phyloP scores from a whole-genome alignment of 768 basidiomycete genomes.

The Boletus edulis region DNA sequence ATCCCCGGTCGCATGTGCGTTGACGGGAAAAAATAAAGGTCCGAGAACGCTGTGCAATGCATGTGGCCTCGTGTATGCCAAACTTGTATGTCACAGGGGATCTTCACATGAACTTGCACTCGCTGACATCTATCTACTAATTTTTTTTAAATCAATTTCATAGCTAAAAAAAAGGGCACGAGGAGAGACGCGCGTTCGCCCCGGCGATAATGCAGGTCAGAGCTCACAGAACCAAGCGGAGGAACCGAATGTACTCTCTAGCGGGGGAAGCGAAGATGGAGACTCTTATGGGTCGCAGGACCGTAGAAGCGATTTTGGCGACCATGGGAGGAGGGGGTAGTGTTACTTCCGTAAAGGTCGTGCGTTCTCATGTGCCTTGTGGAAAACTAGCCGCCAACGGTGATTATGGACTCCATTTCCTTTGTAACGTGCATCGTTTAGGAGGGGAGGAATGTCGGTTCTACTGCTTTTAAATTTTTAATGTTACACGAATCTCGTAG shows the following conservation, averaged over 20 bases:
- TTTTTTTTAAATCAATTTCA: slow-evolving; percentile 8
- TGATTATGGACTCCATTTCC: slow-evolving; percentile 21
- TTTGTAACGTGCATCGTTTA: slow-evolving; percentile 8
- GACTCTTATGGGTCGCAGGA: slow-evolving; percentile 35
- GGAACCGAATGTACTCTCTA: slow-evolving; percentile 24
- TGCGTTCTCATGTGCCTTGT: slow-evolving; percentile 18
- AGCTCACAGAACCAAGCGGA: slow-evolving; percentile 30
- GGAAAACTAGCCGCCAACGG: slow-evolving; percentile 10
- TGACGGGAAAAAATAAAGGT: slow-evolving; percentile 43
- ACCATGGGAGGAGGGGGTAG: slow-evolving; percentile 34
- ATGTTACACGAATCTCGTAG: slow-evolving; percentile 10
- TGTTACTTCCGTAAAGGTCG: slow-evolving; percentile 19
- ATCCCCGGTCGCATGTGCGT: slow-evolving; percentile 19
- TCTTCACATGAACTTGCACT: slow-evolving; percentile 14
- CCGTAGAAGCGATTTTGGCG: slow-evolving; percentile 33
- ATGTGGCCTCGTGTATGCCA: slow-evolving; percentile 84
- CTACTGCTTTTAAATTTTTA: slow-evolving; percentile 9
- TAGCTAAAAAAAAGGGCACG: slow-evolving; percentile 36
- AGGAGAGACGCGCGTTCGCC: slow-evolving; percentile 29
- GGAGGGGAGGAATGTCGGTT: slow-evolving; percentile 1
- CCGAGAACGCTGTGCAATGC: slow-evolving; percentile 84
- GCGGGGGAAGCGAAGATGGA: slow-evolving; percentile 34
- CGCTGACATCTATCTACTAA: slow-evolving; percentile 19
- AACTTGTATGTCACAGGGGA: slow-evolving; percentile 58
- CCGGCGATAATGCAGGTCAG: slow-evolving; percentile 26